These are phyloP conservation scores for Panicum miliaceum DNA, from an alignment of 176 grass and related monocot genomes.

Conservation along the genomic window DNA sequence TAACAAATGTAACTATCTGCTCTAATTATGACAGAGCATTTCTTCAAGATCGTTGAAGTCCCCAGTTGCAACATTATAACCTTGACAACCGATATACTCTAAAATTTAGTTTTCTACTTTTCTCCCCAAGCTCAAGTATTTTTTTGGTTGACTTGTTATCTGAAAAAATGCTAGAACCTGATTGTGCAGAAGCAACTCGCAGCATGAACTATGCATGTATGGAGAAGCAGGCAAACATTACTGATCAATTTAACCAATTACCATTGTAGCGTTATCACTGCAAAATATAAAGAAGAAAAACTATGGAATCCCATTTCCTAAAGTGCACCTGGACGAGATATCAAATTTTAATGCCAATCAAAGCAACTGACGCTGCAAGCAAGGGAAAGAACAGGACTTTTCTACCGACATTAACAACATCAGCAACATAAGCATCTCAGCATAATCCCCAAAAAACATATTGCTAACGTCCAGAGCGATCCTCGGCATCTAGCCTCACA, in stretches of 20 bases:
- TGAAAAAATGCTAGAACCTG: conserved; percentile 25
- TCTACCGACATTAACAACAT: background rate
- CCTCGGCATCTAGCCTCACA: conserved; percentile 13
- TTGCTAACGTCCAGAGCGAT: conserved; percentile 11
- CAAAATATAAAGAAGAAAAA: conserved; percentile 5
- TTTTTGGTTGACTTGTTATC: background rate
- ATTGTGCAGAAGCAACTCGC: background rate
- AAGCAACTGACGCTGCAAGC: background rate
- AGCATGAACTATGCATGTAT: conserved; percentile 3
- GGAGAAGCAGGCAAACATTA: background rate
- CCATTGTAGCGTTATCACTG: background rate
- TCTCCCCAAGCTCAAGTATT: background rate
- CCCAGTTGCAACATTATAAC: background rate
- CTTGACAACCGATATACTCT: background rate
- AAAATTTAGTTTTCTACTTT: background rate
- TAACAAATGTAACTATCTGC: background rate
- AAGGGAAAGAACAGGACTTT: background rate
- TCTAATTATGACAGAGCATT: background rate
- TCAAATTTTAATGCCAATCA: background rate
- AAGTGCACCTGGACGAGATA: background rate
- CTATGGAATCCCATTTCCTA: background rate
- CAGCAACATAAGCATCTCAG: background rate
- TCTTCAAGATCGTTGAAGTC: background rate
- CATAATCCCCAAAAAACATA: background rate
- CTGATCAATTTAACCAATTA: background rate